A percentile compares a stretch with the other conserved stretches of the same genome.
Evolutionary conservation across 768 basidiomycete genomes (phyloP).

Genomic region (Saitozyma podzolica): DNA sequence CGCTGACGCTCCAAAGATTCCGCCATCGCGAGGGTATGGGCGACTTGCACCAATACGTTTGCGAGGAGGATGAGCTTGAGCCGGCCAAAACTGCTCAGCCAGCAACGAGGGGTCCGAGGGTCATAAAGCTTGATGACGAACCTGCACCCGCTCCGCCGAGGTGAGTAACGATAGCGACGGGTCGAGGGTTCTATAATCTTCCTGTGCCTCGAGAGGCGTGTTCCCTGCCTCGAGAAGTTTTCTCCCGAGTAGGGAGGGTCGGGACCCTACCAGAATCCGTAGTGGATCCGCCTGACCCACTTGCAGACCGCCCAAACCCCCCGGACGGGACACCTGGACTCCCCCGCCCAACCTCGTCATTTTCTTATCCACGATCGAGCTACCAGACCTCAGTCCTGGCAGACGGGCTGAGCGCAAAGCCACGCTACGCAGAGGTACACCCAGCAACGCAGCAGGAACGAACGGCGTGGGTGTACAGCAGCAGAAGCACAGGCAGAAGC

Average conservation of each 20-base stretch:
- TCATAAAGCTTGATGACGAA: slow-evolving; percentile 47
- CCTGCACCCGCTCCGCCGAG: slow-evolving; percentile 3
- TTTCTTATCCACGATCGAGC: slow-evolving; percentile 49
- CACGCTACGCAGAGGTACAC: no score
- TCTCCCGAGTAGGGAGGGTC: no score
- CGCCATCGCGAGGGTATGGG: slow-evolving; percentile 46
- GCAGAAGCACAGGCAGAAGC: no score
- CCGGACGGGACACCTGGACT: slow-evolving; percentile 14
- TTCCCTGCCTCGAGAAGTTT: no score
- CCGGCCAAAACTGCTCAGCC: slow-evolving; percentile 2
- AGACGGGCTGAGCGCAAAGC: slow-evolving; percentile 2
- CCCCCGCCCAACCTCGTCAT: slow-evolving; percentile 45
- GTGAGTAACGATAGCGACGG: slow-evolving; percentile 7
- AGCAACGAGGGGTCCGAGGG: slow-evolving; percentile 28
- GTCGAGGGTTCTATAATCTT: no score
- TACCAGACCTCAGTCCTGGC: slow-evolving; percentile 48
- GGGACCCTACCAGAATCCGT: no score
- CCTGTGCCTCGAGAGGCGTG: no score
- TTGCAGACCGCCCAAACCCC: no score
- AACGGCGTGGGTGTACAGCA: no score
- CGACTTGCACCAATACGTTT: slow-evolving; percentile 49
- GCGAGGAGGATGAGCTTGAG: slow-evolving; percentile 34
- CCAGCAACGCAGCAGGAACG: no score
- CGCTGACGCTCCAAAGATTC: slow-evolving; percentile 20
- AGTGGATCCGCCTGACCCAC: no score